Percentiles rank a stretch among this genome's conserved stretches.
phyloP scores from a whole-genome alignment of 257 asterid species.

The Coffea eugenioides region DNA sequence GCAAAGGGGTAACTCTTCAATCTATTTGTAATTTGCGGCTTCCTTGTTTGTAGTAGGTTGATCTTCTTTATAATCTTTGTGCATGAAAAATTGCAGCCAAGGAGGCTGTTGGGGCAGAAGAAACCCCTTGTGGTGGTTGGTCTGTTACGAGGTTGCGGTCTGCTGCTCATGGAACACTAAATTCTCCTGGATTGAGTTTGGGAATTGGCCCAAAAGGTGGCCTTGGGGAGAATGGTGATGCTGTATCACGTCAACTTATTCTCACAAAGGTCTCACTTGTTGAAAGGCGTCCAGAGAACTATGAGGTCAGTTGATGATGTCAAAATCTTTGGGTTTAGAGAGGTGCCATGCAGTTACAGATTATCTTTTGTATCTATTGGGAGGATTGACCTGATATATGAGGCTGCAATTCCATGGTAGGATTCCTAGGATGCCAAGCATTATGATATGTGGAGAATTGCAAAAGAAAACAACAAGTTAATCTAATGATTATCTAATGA shows the following conservation, averaged over 20 bases:
- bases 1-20: conserved; percentile 67
- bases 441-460: neutral
- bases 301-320: conserved; percentile 70
- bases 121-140: conserved; percentile 96
- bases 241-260: conserved; percentile 92
- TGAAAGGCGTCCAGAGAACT: conserved; percentile 96
- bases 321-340: conserved; percentile 9
- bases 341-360: conserved; percentile 7
- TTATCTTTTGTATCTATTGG: conserved; percentile 8
- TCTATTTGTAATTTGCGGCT: conserved; percentile 8
- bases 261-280: conserved; percentile 89
- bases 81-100: conserved; percentile 50
- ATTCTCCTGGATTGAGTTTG: conserved; percentile 71
- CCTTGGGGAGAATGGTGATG: conserved; percentile 91
- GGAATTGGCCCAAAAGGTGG: conserved; percentile 96
- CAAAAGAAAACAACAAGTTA: neutral
- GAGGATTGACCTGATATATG: conserved; percentile 12
- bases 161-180: conserved; percentile 90
- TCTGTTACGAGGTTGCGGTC: conserved; percentile 91
- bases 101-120: conserved; percentile 98
- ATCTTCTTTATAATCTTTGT: conserved; percentile 18
- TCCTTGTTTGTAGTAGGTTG: conserved; percentile 3
- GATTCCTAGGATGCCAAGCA: neutral
- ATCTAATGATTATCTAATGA: neutral
- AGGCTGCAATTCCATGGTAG: neutral